A percentile compares a stretch with the other conserved stretches of the same genome.
These are phyloP conservation scores for Mycena filopes DNA, from an alignment of 768 basidiomycete genomes.

Conservation along the genomic window DNA sequence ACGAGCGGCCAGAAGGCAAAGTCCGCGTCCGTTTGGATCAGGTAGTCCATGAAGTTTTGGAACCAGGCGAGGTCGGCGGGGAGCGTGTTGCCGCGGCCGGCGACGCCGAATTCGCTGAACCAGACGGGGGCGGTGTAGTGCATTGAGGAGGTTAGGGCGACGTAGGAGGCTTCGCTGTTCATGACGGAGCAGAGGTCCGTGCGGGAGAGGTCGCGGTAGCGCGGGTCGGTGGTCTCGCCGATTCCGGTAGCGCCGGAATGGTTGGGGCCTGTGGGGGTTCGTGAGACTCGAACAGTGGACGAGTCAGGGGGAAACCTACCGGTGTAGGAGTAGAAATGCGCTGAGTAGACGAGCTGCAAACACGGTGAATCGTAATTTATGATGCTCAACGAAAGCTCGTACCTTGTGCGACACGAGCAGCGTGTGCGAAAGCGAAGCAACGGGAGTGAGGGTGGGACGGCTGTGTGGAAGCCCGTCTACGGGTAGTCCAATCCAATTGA, in stretches of 20 bases:
- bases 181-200: constrained; percentile 22
- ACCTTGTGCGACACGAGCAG: constrained; percentile 28
- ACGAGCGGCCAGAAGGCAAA: constrained; percentile 32
- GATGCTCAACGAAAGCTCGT: neutral
- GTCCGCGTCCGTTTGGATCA: constrained; percentile 25
- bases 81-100: constrained; percentile 15
- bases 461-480: constrained; percentile 31
- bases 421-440: constrained; percentile 23
- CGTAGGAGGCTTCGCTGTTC: constrained; percentile 18
- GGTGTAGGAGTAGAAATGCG: constrained; percentile 34
- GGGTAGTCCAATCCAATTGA: constrained; percentile 34
- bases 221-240: constrained; percentile 29
- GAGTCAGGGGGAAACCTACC: neutral
- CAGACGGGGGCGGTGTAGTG: constrained; percentile 35
- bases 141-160: constrained; percentile 21
- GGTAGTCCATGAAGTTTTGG: constrained; percentile 31
- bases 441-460: constrained; percentile 29
- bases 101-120: constrained; percentile 29
- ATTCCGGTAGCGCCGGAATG: constrained; percentile 31
- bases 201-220: constrained; percentile 28
- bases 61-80: constrained; percentile 9
- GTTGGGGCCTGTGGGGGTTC: constrained; percentile 29
- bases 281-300: too few species aligned
- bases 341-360: constrained; percentile 28
- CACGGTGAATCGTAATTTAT: too few species aligned